Conservation (phyloP, 1,284 basidiomycete species). For the Caloboletus firmus region DNA sequence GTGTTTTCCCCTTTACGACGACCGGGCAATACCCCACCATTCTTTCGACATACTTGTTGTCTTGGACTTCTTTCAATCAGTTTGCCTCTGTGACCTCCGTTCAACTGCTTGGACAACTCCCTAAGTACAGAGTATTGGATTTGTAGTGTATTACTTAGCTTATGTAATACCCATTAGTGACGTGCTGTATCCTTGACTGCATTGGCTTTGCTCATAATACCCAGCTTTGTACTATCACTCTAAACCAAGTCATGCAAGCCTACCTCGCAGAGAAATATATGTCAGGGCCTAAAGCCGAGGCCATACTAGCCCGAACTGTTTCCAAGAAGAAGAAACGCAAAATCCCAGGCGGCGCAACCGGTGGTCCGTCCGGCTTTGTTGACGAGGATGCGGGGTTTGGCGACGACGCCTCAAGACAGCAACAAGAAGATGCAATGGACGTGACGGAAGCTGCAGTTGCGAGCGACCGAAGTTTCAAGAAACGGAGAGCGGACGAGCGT, state of each 20-base stretch:
- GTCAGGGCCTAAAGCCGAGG: slow-evolving; percentile 96
- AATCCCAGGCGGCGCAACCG: slow-evolving; percentile 38
- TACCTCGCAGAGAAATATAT: slow-evolving; percentile 90
- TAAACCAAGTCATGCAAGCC: slow-evolving; percentile 57
- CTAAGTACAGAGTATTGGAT: no score
- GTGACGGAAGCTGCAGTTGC: slow-evolving; percentile 60
- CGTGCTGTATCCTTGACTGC: no score
- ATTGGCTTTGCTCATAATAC: neutral
- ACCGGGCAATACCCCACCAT: neutral
- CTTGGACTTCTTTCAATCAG: neutral
- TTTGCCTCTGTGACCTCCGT: neutral
- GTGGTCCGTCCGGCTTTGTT: slow-evolving; percentile 45
- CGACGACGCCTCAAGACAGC: slow-evolving; percentile 35
- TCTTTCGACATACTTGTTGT: neutral
- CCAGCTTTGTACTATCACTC: neutral
- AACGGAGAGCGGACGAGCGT: slow-evolving; percentile 54
- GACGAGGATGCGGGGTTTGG: slow-evolving; percentile 76
- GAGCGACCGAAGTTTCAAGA: slow-evolving; percentile 74
- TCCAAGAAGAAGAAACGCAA: slow-evolving; percentile 74
- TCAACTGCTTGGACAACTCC: neutral
- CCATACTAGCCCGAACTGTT: slow-evolving; percentile 75
- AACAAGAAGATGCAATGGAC: slow-evolving; percentile 55
- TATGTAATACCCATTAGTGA: slow-evolving; percentile 9
- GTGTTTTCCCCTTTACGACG: neutral
- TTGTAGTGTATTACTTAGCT: neutral